These are phyloP conservation scores for Striga hermonthica DNA, from an alignment of 305 asterid species.

Conservation along the genomic window DNA sequence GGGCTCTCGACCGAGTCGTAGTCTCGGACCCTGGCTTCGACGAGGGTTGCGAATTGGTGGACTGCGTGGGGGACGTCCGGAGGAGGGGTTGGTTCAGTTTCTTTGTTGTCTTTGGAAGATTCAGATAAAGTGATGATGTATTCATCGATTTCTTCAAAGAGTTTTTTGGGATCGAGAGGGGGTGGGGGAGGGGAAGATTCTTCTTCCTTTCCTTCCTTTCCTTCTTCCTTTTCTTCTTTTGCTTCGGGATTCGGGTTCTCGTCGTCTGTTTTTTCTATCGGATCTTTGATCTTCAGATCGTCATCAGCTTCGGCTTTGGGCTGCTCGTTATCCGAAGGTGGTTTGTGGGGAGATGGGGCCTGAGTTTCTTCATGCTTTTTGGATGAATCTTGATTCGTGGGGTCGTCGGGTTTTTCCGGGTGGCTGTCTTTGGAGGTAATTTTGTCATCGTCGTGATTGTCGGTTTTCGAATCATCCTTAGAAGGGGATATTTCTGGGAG, in stretches of 20 bases:
- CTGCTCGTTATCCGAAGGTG: constrained; percentile 21
- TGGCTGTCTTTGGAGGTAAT: neutral
- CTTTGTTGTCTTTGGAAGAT: neutral
- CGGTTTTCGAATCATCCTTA: constrained; percentile 1
- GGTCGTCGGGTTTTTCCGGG: neutral
- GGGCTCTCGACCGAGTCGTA: constrained; percentile 43
- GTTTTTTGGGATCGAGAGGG: constrained; percentile 65
- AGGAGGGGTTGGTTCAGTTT: constrained; percentile 29
- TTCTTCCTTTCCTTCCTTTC: neutral
- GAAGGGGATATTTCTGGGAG: constrained; percentile 27
- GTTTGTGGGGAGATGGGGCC: constrained; percentile 7
- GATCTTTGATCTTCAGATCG: constrained; percentile 27
- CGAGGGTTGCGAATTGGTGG: constrained; percentile 63
- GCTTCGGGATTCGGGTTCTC: neutral
- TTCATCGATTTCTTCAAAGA: constrained; percentile 59
- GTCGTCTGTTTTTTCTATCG: constrained; percentile 5
- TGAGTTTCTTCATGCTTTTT: neutral
- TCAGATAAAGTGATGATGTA: constrained; percentile 41
- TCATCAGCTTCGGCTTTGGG: constrained; percentile 20
- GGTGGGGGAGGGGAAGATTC: constrained; percentile 31
- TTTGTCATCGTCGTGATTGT: neutral
- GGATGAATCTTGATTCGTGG: constrained; percentile 25
- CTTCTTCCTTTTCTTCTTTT: constrained; percentile 3
- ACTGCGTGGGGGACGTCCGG: constrained; percentile 52
- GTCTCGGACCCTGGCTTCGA: constrained; percentile 56